Evolutionary conservation across 2,329 filamentous ascomycete genomes (phyloP).

Genomic region (Paecilomyces sp.): DNA sequence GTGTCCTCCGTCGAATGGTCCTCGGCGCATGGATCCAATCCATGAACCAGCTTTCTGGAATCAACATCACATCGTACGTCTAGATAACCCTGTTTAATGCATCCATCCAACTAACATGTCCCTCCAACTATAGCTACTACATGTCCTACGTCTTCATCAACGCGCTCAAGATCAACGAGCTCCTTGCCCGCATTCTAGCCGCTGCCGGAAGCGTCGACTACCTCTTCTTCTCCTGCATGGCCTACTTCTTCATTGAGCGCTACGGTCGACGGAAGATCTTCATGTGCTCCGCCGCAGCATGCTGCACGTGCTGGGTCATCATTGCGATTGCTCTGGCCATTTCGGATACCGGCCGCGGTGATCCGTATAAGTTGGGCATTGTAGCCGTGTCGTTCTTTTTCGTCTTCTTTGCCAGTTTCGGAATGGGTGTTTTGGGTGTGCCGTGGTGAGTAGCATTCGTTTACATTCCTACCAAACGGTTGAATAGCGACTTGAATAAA

Average conservation of each 20-base stretch:
- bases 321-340: slow-evolving; percentile 40
- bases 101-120: background rate
- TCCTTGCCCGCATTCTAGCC: slow-evolving; percentile 35
- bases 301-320: slow-evolving; percentile 43
- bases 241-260: slow-evolving; percentile 42
- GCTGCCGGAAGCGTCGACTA: slow-evolving; percentile 43
- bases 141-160: slow-evolving; percentile 38
- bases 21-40: slow-evolving; percentile 38
- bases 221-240: slow-evolving; percentile 36
- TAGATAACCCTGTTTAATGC: background rate
- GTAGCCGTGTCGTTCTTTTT: slow-evolving; percentile 43
- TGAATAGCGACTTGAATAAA: no score
- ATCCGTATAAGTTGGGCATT: slow-evolving; percentile 39
- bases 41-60: slow-evolving; percentile 29
- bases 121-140: slow-evolving; percentile 21
- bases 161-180: slow-evolving; percentile 29
- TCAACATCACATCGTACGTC: slow-evolving; percentile 26
- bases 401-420: slow-evolving; percentile 33
- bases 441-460: slow-evolving; percentile 18
- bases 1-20: slow-evolving; percentile 37
- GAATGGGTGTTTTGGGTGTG: slow-evolving; percentile 31
- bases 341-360: slow-evolving; percentile 30
- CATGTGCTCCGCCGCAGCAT: slow-evolving; percentile 43
- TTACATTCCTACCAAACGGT: background rate
- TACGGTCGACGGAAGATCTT: slow-evolving; percentile 43